Percentiles rank a stretch among this genome's conserved stretches.
Evolutionary conservation across 2,329 filamentous ascomycete species (phyloP).

Genomic region (Ascomycota sp.): DNA sequence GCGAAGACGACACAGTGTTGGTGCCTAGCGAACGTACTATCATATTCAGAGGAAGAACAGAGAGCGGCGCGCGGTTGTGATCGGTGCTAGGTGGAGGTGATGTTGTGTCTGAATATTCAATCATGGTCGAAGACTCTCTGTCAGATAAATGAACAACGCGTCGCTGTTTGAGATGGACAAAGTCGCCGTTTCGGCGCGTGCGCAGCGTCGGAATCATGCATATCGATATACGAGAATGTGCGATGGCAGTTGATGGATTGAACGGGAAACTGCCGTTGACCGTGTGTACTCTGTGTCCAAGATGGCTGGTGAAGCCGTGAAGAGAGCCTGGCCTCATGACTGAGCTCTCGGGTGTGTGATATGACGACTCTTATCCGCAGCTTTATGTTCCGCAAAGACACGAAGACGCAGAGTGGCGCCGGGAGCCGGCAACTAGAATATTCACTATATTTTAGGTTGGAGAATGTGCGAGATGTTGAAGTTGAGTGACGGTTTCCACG

Average conservation of each 20-base stretch:
- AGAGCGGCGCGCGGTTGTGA: slow-evolving; percentile 25
- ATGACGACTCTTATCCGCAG: background rate
- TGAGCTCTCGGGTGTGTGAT: slow-evolving; percentile 1
- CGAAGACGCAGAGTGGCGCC: no score
- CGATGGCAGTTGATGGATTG: background rate
- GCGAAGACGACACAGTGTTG: slow-evolving; percentile 47
- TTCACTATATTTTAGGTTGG: no score
- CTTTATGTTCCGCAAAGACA: no score
- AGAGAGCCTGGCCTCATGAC: slow-evolving; percentile 7
- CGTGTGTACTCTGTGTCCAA: slow-evolving; percentile 3
- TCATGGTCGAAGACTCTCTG: slow-evolving; percentile 13
- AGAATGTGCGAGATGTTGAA: no score
- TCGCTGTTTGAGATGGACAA: slow-evolving; percentile 1
- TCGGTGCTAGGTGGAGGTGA: slow-evolving; percentile 9
- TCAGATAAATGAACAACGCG: slow-evolving; percentile 16
- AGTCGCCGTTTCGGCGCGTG: background rate
- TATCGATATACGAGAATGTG: no score
- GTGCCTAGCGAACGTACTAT: slow-evolving; percentile 48
- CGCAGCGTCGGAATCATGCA: no score
- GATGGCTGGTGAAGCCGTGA: slow-evolving; percentile 4
- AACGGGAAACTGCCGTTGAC: background rate
- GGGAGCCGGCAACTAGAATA: no score
- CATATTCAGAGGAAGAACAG: slow-evolving; percentile 41
- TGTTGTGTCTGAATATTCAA: slow-evolving; percentile 10
- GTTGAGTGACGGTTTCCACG: no score